phyloP scores from a whole-genome alignment of 2,329 filamentous ascomycete species.

The Ascochyta clinopodiicola region DNA sequence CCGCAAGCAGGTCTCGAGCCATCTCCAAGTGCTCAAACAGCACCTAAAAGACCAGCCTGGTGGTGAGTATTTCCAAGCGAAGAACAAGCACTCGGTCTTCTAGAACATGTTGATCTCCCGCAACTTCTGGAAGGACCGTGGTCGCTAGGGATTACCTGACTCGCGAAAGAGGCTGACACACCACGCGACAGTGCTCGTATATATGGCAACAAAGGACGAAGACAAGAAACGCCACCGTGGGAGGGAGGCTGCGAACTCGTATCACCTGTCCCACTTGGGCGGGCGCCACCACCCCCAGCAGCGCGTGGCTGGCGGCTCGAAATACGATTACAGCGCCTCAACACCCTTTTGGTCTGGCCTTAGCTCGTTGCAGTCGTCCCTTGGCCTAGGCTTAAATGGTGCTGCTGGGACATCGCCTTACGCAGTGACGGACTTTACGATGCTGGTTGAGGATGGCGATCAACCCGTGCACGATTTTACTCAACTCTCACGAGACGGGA shows the following conservation, averaged over 20 bases:
- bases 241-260: constrained; percentile 24
- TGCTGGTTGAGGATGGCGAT: constrained; percentile 50
- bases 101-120: constrained; percentile 2
- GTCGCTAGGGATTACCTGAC: constrained; percentile 20
- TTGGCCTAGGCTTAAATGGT: constrained; percentile 15
- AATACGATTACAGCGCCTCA: constrained; percentile 31
- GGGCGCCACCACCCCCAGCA: constrained; percentile 30
- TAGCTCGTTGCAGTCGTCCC: constrained; percentile 25
- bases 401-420: constrained; percentile 26
- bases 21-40: constrained; percentile 67
- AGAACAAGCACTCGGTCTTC: background rate
- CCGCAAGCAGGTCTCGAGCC: constrained; percentile 69
- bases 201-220: constrained; percentile 49
- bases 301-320: constrained; percentile 23
- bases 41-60: constrained; percentile 60
- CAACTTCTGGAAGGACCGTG: constrained; percentile 10
- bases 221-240: constrained; percentile 30
- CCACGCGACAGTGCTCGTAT: constrained; percentile 46
- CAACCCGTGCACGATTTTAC: constrained; percentile 51
- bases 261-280: constrained; percentile 31
- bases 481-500: constrained; percentile 36
- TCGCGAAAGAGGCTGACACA: constrained; percentile 30
- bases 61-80: constrained; percentile 52
- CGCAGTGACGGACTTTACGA: constrained; percentile 45
- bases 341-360: constrained; percentile 24